Evolutionary conservation across 2,329 filamentous ascomycete species (phyloP).

Genomic region (Setomelanomma holmii): DNA sequence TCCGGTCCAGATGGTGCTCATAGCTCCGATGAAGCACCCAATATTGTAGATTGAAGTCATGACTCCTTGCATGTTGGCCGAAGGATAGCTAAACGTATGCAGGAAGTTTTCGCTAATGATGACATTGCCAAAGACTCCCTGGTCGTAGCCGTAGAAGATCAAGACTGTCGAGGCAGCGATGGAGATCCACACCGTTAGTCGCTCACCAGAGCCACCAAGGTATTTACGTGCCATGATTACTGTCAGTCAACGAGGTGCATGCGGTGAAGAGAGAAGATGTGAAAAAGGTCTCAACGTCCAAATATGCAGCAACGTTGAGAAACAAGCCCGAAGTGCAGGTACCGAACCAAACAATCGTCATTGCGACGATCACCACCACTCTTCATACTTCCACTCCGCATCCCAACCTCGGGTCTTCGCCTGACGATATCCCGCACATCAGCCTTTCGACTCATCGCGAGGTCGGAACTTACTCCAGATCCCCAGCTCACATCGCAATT

Average conservation of each 20-base stretch:
- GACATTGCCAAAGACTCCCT: conserved; percentile 46
- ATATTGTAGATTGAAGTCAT: conserved; percentile 52
- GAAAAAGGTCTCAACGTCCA: background rate
- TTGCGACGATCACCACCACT: conserved; percentile 2
- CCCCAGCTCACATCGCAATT: conserved; percentile 6
- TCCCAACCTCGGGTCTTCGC: conserved; percentile 15
- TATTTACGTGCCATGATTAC: conserved; percentile 55
- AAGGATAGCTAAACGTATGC: conserved; percentile 35
- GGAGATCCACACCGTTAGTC: conserved; percentile 61
- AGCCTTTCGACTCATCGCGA: conserved; percentile 7
- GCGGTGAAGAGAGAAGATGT: background rate
- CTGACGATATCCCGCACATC: conserved; percentile 14
- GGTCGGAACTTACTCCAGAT: conserved; percentile 1
- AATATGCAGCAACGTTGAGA: background rate
- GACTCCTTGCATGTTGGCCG: conserved; percentile 46
- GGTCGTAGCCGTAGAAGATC: conserved; percentile 57
- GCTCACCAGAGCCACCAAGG: conserved; percentile 59
- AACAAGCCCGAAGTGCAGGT: conserved; percentile 1
- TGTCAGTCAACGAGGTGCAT: background rate
- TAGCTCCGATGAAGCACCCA: conserved; percentile 55
- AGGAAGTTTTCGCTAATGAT: conserved; percentile 44
- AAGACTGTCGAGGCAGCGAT: conserved; percentile 59
- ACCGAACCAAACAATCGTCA: conserved; percentile 8
- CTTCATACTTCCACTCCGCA: conserved; percentile 14
- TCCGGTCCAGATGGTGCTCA: conserved; percentile 57